A percentile compares a stretch with the other conserved stretches of the same genome.
These are phyloP conservation scores for Phytopythium boreale DNA, from an alignment of 352 stramenopile species.

Conservation along the genomic window DNA sequence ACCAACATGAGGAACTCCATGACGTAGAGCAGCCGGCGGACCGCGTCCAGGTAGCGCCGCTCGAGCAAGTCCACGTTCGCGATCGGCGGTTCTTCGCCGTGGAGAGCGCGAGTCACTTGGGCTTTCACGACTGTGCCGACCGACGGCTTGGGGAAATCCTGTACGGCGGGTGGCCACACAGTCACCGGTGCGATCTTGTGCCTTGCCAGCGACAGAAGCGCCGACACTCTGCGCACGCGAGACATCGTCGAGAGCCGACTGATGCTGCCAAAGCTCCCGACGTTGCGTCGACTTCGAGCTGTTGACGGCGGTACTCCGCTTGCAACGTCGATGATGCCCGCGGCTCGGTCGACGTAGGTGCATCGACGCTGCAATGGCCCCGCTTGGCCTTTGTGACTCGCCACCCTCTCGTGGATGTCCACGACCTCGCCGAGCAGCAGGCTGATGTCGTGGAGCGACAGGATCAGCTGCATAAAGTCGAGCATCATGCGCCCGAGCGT, in stretches of 20 bases:
- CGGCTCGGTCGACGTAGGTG: conserved; percentile 1
- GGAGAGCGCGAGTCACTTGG: too few relatives aligned
- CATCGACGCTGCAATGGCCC: background rate
- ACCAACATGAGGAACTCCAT: conserved; percentile 12
- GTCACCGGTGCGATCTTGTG: background rate
- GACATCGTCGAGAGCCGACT: background rate
- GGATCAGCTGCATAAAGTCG: conserved; percentile 7
- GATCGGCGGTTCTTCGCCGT: background rate
- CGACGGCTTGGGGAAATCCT: background rate
- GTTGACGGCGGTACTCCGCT: background rate
- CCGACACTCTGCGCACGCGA: background rate
- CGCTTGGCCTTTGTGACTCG: too few relatives aligned
- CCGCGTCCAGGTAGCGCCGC: background rate
- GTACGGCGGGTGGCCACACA: background rate
- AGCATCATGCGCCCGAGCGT: conserved; percentile 16
- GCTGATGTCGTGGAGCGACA: conserved; percentile 13
- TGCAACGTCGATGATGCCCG: background rate
- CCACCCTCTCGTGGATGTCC: background rate
- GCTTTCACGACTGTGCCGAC: background rate
- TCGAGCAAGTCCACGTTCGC: background rate
- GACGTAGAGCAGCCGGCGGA: conserved; percentile 12
- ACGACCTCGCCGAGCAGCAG: background rate
- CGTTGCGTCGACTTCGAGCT: background rate
- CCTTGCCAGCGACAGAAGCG: background rate
- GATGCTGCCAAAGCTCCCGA: background rate